Conservation (phyloP, 768 basidiomycete species). For the Neoboletus brunneissimus region DNA sequence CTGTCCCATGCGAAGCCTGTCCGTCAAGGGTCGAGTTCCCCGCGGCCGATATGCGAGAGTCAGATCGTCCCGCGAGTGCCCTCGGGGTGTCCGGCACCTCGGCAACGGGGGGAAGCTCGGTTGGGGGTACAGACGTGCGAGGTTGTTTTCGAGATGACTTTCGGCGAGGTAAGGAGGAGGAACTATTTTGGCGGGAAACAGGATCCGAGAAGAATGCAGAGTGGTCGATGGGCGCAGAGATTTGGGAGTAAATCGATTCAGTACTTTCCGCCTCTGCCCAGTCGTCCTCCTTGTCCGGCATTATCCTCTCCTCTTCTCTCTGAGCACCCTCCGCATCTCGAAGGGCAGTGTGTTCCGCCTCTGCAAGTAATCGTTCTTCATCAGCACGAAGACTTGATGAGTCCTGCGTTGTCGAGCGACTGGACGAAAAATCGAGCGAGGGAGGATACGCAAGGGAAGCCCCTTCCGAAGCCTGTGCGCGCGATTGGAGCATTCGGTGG, state of each 20-base stretch:
- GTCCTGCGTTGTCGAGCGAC: conserved; percentile 7
- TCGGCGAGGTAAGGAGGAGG: conserved; percentile 2
- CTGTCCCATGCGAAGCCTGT: conserved; percentile 7
- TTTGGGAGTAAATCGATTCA: conserved; percentile 25
- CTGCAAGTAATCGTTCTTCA: conserved; percentile 13
- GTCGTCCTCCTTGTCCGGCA: neutral
- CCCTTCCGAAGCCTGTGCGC: conserved; percentile 16
- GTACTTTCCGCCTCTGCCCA: neutral
- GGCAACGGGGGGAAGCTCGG: conserved; percentile 17
- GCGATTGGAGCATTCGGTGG: conserved; percentile 21
- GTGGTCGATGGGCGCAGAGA: conserved; percentile 21
- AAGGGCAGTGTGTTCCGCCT: conserved; percentile 15
- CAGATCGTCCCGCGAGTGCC: neutral
- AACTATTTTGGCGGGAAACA: neutral
- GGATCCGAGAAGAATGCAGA: neutral
- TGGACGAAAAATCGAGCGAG: conserved; percentile 2
- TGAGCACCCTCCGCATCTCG: conserved; percentile 10
- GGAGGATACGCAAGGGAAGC: neutral
- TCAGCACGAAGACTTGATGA: conserved; percentile 1
- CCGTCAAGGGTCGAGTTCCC: conserved; percentile 10
- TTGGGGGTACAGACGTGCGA: neutral
- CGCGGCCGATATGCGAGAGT: conserved; percentile 1
- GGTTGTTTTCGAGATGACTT: conserved; percentile 9
- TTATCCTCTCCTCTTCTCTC: neutral
- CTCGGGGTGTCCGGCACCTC: conserved; percentile 15